Base-by-base conservation (phyloP, 345 rosid genomes). In the Sisymbrium altissimum region DNA sequence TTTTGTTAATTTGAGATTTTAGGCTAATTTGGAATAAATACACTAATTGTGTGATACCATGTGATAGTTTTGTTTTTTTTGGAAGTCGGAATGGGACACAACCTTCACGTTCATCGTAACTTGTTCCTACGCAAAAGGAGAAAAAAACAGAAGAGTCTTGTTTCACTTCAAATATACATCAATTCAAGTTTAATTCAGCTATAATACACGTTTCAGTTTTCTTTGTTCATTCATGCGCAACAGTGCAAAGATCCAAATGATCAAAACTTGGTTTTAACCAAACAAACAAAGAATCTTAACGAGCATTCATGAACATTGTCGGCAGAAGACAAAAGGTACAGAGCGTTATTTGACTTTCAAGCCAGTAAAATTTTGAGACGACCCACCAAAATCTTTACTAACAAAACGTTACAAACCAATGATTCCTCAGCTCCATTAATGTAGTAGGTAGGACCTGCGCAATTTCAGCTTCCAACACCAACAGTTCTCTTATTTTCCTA, bases 241-340 rank as follows among this genome's bases (percentile, higher is more conserved):
- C 7, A 33, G n/a, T 56, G 18, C n/a, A 7, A 66, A 35, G 19
- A 65, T 52, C 63, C 14, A 40, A 71, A 72, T 64, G 46, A 64
- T 23, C 71, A 38, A 48, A 46, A 29, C n/a, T 67, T 41, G 55
- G 53, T 49, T 74, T 66, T 66, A 74, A 66, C 72, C n/a, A 74
- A 67, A 67, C 54, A 66, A 66, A 74, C 64, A 60, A 50, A 59
- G 21, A 29, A 18, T 49, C 1, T 25, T 56, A 66, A 36, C 27
- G 35, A 57, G 35, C 63, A 60, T 53, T 75, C 56, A 68, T 40
- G 56, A 52, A 27, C 18, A 41, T 23, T 75, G 79, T 75, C 79
- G 68, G 79, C 69, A 75, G 32, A 21, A 60, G 64, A 68, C 70
- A 61, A 49, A 59, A 50, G 21, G 68, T 43, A 52, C 79, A 68